Evolutionary conservation across 306 rosid species (phyloP), one percentile per base, ranked within the genome.

Genomic region (Prunus davidiana): DNA sequence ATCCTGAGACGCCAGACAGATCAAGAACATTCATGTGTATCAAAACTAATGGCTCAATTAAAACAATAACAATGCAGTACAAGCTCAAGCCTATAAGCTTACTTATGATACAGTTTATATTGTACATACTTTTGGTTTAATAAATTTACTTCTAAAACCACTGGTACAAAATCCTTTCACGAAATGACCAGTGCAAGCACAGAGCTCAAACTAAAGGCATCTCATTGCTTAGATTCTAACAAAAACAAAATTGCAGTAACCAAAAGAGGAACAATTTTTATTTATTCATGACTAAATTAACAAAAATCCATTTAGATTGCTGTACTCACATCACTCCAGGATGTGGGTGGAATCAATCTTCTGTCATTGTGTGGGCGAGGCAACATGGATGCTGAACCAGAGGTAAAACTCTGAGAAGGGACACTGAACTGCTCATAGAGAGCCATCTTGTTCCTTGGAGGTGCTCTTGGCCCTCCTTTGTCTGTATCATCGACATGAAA

Each of bases 361-460:
- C 80, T 18, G 72, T 79, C 81, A 10, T 52, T 45, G 74, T 81
- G 71, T 0, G 78, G 82, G 30, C 67, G 73, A 47, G 89, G 81
- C 84, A 85, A 80, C 69, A 74, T 79, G 19, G 96, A 80, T 70
- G 88, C 66, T 79, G 88, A 82, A 81, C 86, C 84, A 57, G 89
- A 49, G 45, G 79, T 64, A 82, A 64, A 72, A 72, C 58, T 80
- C 74, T 83, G 93, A 76, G 89, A 82, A 81, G 96, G 88, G 24
- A 78, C 74, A 76, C 79, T 84, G 75, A 84, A 81, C 79, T 85
- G 88, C 79, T 88, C 92, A 80, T 86, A 86, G 49, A 90, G 89
- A 84, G 93, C 96, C 97, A 90, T 92, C 67, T 92, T 92, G 82
- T 88, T 90, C 84, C 96, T 90, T 78, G 93, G 91, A 54, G 96